Evolutionary conservation across 495 filamentous ascomycete species (phyloP).

Genomic region (Neurospora sp.): DNA sequence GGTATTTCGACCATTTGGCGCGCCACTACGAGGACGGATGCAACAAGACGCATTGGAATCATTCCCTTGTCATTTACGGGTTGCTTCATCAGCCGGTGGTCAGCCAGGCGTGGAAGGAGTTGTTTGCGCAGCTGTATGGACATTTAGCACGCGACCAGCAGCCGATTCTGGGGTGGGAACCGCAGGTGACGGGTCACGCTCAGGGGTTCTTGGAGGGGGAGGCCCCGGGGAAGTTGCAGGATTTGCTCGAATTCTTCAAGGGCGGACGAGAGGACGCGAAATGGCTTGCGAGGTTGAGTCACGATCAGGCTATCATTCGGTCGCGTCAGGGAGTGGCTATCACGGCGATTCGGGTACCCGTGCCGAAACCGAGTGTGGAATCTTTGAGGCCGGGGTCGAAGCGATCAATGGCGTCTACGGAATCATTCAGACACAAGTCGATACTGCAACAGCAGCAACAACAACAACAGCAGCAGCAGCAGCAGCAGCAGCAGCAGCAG

Average conservation of each 20-base stretch:
- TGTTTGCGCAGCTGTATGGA: conserved; percentile 28
- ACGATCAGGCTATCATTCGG: conserved; percentile 32
- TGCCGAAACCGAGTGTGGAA: conserved; percentile 4
- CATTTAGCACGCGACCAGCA: conserved; percentile 31
- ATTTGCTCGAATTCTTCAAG: conserved; percentile 40
- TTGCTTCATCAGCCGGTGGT: conserved; percentile 40
- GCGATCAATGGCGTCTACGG: conserved; percentile 2
- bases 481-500: neutral
- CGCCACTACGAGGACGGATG: conserved; percentile 37
- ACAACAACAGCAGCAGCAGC: conserved; percentile 5
- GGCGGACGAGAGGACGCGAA: conserved; percentile 30
- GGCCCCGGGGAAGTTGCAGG: conserved; percentile 37
- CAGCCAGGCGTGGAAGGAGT: conserved; percentile 35
- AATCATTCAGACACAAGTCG: conserved; percentile 3
- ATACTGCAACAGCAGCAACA: conserved; percentile 3
- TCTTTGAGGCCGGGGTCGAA: neutral
- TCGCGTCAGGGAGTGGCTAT: conserved; percentile 14
- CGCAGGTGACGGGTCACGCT: conserved; percentile 33
- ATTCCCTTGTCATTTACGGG: conserved; percentile 40
- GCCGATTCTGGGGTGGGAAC: conserved; percentile 38
- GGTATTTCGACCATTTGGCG: conserved; percentile 42
- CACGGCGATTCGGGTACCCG: neutral
- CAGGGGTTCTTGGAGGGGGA: conserved; percentile 39
- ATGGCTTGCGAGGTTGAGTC: conserved; percentile 29
- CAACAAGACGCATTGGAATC: conserved; percentile 39